phyloP scores from a whole-genome alignment of 129 eudicot genomes.

The Helichrysum umbraculigerum region DNA sequence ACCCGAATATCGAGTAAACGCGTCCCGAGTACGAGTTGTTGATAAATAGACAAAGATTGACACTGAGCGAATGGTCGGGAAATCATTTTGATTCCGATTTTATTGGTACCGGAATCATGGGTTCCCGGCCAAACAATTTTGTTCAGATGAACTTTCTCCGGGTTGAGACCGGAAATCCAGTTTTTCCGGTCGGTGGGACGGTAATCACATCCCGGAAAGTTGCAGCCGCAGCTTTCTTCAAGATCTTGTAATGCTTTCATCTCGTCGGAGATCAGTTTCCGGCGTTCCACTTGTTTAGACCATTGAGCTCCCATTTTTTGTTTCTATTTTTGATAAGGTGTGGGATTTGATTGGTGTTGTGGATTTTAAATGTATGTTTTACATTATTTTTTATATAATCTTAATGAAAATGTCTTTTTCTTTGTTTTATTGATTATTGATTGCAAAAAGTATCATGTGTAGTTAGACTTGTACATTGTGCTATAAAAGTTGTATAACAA shows the following conservation, averaged over 20 bases:
- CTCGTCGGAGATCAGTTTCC: constrained; percentile 56
- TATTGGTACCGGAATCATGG: constrained; percentile 89
- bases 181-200: constrained; percentile 68
- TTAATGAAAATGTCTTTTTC: constrained; percentile 27
- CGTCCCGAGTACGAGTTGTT: constrained; percentile 71
- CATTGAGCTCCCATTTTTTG: constrained; percentile 68
- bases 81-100: constrained; percentile 72
- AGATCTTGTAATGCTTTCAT: constrained; percentile 57
- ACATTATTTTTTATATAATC: constrained; percentile 4
- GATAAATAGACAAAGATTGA: constrained; percentile 76
- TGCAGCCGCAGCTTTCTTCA: constrained; percentile 47
- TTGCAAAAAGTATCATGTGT: constrained; percentile 21
- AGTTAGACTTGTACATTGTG: constrained; percentile 15
- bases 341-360: constrained; percentile 25
- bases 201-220: constrained; percentile 68
- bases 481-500: background rate
- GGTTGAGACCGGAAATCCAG: constrained; percentile 78
- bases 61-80: constrained; percentile 91
- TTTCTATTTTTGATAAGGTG: constrained; percentile 4
- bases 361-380: constrained; percentile 24
- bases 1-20: constrained; percentile 82
- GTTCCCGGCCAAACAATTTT: constrained; percentile 97
- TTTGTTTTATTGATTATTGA: constrained; percentile 14
- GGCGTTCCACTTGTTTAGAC: constrained; percentile 62
- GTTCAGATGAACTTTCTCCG: constrained; percentile 57